These are phyloP conservation scores for Neurospora tetrasperma DNA, from an alignment of 495 filamentous ascomycete species.

Conservation along the genomic window DNA sequence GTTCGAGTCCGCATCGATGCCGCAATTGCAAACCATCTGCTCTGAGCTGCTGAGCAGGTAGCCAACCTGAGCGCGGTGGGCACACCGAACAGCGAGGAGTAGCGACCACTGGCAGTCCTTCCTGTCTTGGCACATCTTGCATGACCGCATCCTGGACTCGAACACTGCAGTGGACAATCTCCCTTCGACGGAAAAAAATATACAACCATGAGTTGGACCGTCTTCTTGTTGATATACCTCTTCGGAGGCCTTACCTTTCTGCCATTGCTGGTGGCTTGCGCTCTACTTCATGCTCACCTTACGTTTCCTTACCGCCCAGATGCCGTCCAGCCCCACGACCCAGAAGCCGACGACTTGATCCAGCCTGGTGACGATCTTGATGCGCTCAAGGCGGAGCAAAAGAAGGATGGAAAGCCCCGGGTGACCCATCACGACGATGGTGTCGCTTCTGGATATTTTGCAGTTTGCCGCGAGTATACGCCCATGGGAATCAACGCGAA, in stretches of 20 bases:
- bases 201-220: slow-evolving; percentile 56
- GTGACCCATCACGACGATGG: slow-evolving; percentile 54
- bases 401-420: slow-evolving; percentile 35
- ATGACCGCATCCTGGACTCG: not conserved
- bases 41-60: slow-evolving; percentile 18
- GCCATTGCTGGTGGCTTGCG: slow-evolving; percentile 55
- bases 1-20: slow-evolving; percentile 15
- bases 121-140: not conserved
- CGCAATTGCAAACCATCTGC: slow-evolving; percentile 6
- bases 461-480: slow-evolving; percentile 85
- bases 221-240: slow-evolving; percentile 66
- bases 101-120: not conserved
- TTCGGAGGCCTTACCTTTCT: slow-evolving; percentile 87
- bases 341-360: slow-evolving; percentile 30
- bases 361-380: slow-evolving; percentile 39
- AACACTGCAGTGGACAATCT: not conserved
- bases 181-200: not conserved
- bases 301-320: slow-evolving; percentile 48
- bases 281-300: slow-evolving; percentile 60
- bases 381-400: slow-evolving; percentile 34
- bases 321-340: slow-evolving; percentile 13
- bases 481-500: slow-evolving; percentile 85
- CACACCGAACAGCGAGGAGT: not conserved
- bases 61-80: slow-evolving; percentile 7
- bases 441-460: slow-evolving; percentile 87